Evolutionary conservation across 345 rosid species (phyloP).

Genomic region (Lepidium didymum): DNA sequence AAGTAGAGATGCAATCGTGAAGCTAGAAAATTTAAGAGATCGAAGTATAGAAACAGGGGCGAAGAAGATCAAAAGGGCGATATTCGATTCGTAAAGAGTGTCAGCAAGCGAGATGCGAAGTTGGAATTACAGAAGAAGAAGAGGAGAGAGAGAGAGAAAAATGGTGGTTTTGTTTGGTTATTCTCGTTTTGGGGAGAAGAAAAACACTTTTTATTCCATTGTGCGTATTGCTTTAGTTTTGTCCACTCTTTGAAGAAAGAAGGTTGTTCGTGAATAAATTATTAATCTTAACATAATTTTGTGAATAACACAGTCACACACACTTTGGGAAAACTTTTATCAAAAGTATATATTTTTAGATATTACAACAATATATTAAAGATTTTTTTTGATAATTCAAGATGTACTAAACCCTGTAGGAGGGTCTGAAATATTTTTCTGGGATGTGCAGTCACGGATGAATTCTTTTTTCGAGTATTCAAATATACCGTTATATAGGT

Average conservation of each 20-base stretch:
- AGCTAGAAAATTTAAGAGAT: not conserved
- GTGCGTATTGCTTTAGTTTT: slow-evolving; percentile 23
- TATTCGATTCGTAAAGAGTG: slow-evolving; percentile 10
- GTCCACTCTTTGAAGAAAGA: slow-evolving; percentile 23
- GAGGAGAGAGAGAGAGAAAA: slow-evolving; percentile 16
- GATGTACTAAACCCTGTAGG: too few species aligned
- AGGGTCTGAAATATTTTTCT: too few species aligned
- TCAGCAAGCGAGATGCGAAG: slow-evolving; percentile 16
- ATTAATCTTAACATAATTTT: slow-evolving; percentile 8
- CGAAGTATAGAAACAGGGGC: not conserved
- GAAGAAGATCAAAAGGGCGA: not conserved
- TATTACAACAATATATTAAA: slow-evolving; percentile 7
- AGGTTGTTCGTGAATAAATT: not conserved
- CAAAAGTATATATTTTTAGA: not conserved
- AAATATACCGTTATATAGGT: too few species aligned
- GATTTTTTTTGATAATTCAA: too few species aligned
- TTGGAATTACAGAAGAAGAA: slow-evolving; percentile 21
- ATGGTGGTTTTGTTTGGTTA: slow-evolving; percentile 4
- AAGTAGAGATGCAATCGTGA: slow-evolving; percentile 4
- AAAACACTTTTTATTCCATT: slow-evolving; percentile 22
- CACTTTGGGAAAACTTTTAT: not conserved
- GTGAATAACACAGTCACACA: slow-evolving; percentile 29
- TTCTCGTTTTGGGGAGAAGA: not conserved
- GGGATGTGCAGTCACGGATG: too few species aligned
- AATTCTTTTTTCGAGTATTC: too few species aligned